Base-by-base conservation (phyloP, 1,139 yeast species). In the Suhomyces wounanorum region DNA sequence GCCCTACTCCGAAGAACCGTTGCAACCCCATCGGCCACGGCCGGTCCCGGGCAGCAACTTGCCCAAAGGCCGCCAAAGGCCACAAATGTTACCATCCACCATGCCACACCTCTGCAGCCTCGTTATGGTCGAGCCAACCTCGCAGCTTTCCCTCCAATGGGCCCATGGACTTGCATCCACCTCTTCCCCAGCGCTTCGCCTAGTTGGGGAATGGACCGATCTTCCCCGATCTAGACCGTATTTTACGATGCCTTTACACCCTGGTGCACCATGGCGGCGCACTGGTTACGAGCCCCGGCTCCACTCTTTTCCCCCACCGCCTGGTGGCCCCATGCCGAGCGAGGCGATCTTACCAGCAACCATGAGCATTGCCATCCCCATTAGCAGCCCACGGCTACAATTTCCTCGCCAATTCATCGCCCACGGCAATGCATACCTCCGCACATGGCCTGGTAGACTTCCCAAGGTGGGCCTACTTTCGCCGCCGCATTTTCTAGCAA, bases 151-250 rank as follows among this genome's bases (percentile, higher is more conserved):
- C n/a, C 6, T 21, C 14, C 14, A 3, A 30, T 30, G 33, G 33
- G 33, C 28, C 40, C 40, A 18, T 23, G 25, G 40, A n/a, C n/a
- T 21, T 21, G 23, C 23, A 21, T 21, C 23, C 23, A 21, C 23
- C 23, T 4, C 23, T 21, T 4, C 23, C 23, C 23, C 13, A 21
- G 39, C 38, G 11, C 39, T 36, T 16, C 39, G 39, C 23, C 23
- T 17, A 18, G 23, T 16, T 30, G 14, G 25, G 37, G 41, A 43
- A 44, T 44, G 40, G 41, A 33, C 40, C 33, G 31, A 38, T 18
- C 26, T 17, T n/a, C 46, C 46, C 45, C 43, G 49, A 41, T 46
- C 50, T 48, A 48, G 50, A 48, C 50, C 47, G 38, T 41, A 41
- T 41, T 46, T 36, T 10, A 16, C 40, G 45, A 33, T 10, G 33